Conservation (phyloP, 169 alveolate species). For the Plasmodium ovale region DNA sequence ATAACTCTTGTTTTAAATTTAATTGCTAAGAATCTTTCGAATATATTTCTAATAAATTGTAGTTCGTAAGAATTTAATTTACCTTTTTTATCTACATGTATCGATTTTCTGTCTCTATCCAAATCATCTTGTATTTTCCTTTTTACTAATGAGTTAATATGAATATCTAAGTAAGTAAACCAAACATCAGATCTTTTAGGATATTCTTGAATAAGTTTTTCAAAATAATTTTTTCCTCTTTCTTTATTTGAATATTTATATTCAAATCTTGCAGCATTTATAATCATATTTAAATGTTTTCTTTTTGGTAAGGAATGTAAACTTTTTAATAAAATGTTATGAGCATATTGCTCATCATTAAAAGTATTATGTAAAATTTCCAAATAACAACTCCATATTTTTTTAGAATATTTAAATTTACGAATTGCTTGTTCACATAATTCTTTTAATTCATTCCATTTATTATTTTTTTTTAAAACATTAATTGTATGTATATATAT, state of each 20-base stretch:
- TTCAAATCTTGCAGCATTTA: conserved; percentile 88
- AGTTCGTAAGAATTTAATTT: conserved; percentile 78
- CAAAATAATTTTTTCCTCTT: conserved; percentile 88
- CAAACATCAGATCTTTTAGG: conserved; percentile 89
- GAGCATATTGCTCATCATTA: conserved; percentile 78
- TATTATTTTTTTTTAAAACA: conserved; percentile 77
- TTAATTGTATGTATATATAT: conserved; percentile 80
- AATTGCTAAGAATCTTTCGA: conserved; percentile 45
- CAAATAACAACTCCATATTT: conserved; percentile 70
- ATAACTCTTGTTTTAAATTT: conserved; percentile 68
- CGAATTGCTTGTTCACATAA: conserved; percentile 79
- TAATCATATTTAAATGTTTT: conserved; percentile 77
- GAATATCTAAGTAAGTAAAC: conserved; percentile 88
- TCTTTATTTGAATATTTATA: conserved; percentile 80
- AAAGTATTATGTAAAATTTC: conserved; percentile 65
- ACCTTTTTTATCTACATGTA: conserved; percentile 65
- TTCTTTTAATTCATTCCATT: conserved; percentile 79
- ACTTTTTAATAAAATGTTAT: conserved; percentile 73
- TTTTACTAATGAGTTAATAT: conserved; percentile 80
- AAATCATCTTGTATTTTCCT: conserved; percentile 16
- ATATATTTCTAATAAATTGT: conserved; percentile 74
- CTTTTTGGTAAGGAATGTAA: conserved; percentile 77
- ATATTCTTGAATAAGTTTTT: conserved; percentile 87
- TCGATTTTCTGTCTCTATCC: conserved; percentile 56
- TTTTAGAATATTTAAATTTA: conserved; percentile 82